phyloP scores from a whole-genome alignment of 208 protist genomes.

The Strigomonas galati region DNA sequence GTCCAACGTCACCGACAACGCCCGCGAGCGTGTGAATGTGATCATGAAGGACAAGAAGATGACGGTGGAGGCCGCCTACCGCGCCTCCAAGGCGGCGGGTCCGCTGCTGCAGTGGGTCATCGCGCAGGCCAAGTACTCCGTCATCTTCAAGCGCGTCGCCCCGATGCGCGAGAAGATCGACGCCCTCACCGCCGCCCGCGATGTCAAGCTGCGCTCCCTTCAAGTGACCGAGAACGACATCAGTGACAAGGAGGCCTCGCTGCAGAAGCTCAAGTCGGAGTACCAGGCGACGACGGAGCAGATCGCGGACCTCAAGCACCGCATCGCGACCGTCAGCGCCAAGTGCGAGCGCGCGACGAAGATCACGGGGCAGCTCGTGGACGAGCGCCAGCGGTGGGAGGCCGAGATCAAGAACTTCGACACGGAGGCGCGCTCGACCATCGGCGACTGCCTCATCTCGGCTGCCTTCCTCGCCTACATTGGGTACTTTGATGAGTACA shows the following conservation, averaged over 20 bases:
- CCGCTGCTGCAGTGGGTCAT: constrained; percentile 97
- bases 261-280: constrained; percentile 89
- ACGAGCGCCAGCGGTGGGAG: constrained; percentile 95
- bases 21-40: constrained; percentile 42
- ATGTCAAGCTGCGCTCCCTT: constrained; percentile 51
- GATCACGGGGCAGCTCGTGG: constrained; percentile 90
- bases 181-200: constrained; percentile 75
- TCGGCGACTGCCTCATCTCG: constrained; percentile 95
- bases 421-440: constrained; percentile 83
- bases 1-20: constrained; percentile 64
- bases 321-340: constrained; percentile 73
- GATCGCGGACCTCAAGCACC: constrained; percentile 88
- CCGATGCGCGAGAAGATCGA: constrained; percentile 94
- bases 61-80: constrained; percentile 92
- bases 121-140: constrained; percentile 94
- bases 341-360: constrained; percentile 92
- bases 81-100: constrained; percentile 96
- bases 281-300: constrained; percentile 95
- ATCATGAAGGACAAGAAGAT: constrained; percentile 93
- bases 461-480: constrained; percentile 97
- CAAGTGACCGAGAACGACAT: constrained; percentile 77
- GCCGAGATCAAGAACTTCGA: constrained; percentile 82
- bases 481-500: constrained; percentile 97
- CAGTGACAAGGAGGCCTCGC: constrained; percentile 75
- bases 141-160: constrained; percentile 89